phyloP scores from a whole-genome alignment of 805 yeast genomes.

The Metschnikowia lochheadii region DNA sequence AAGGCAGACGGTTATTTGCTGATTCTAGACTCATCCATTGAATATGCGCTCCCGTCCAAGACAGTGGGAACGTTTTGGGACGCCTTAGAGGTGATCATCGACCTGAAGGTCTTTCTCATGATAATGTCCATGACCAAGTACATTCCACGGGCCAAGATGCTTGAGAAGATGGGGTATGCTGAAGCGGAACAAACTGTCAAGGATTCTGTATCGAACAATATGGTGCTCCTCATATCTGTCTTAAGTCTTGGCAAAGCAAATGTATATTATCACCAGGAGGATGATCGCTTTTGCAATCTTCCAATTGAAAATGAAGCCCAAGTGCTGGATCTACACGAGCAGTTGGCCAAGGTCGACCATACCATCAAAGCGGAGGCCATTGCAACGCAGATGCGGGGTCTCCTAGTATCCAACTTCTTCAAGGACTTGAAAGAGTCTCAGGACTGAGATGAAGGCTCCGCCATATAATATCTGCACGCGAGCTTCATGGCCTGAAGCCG shows the following conservation, averaged over 20 bases:
- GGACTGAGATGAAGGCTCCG: not conserved
- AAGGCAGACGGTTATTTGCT: not conserved
- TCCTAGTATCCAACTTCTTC: not conserved
- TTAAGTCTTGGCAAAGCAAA: conserved; percentile 27
- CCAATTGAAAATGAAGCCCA: conserved; percentile 11
- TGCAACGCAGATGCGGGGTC: conserved; percentile 25
- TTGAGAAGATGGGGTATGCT: conserved; percentile 26
- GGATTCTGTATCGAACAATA: conserved; percentile 16
- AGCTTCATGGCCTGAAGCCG: conserved; percentile 14
- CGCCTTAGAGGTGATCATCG: conserved; percentile 25
- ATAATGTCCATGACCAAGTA: conserved; percentile 24
- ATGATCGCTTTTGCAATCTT: conserved; percentile 24
- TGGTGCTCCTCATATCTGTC: conserved; percentile 24
- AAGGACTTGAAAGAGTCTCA: not conserved
- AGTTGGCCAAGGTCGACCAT: conserved; percentile 13
- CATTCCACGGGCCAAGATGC: conserved; percentile 21
- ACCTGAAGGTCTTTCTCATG: conserved; percentile 28
- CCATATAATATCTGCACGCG: not conserved
- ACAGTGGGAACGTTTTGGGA: conserved; percentile 18
- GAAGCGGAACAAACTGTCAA: conserved; percentile 6
- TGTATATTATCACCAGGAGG: conserved; percentile 23
- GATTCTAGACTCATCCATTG: conserved; percentile 8
- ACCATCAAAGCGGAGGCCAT: conserved; percentile 23
- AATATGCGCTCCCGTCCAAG: conserved; percentile 11
- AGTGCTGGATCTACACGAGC: conserved; percentile 13